Percentiles rank a stretch among this genome's conserved stretches.
These are phyloP conservation scores for Fusarium tuaranense DNA, from an alignment of 2,329 filamentous ascomycete genomes.

Conservation along the genomic window DNA sequence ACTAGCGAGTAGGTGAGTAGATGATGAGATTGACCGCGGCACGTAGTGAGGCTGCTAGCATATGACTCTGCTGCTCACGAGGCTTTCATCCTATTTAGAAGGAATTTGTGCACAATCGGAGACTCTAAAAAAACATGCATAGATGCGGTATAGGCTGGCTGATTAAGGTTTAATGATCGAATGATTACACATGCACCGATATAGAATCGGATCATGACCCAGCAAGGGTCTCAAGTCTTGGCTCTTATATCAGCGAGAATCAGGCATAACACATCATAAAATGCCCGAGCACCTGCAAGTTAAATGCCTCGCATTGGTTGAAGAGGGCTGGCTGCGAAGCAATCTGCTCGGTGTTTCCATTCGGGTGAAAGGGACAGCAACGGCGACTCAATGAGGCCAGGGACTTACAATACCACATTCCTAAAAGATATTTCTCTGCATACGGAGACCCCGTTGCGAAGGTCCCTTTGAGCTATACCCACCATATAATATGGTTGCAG, in stretches of 20 bases:
- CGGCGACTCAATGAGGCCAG: not conserved
- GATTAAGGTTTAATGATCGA: not conserved
- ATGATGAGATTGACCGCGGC: not conserved
- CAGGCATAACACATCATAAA: not conserved
- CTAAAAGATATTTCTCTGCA: not conserved
- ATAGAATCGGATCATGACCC: not conserved
- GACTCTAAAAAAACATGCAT: not conserved
- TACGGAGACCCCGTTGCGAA: not conserved
- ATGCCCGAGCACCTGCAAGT: not conserved
- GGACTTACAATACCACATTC: not conserved
- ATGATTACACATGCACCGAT: not conserved
- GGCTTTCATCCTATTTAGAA: not conserved
- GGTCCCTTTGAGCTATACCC: not conserved
- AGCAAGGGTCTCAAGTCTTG: not conserved
- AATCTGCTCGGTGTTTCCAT: not conserved
- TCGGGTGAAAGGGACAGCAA: not conserved
- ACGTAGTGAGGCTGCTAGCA: not conserved
- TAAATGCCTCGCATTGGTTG: not conserved
- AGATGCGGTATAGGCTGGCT: not conserved
- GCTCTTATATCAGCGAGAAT: not conserved
- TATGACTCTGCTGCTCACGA: not conserved
- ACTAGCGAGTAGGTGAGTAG: not conserved
- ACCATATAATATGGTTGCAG: not conserved
- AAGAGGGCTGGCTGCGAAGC: not conserved
- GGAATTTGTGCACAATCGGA: not conserved